Evolutionary conservation across 1,139 yeast species (phyloP).

Genomic region (Saccharomyces pastorianus): DNA sequence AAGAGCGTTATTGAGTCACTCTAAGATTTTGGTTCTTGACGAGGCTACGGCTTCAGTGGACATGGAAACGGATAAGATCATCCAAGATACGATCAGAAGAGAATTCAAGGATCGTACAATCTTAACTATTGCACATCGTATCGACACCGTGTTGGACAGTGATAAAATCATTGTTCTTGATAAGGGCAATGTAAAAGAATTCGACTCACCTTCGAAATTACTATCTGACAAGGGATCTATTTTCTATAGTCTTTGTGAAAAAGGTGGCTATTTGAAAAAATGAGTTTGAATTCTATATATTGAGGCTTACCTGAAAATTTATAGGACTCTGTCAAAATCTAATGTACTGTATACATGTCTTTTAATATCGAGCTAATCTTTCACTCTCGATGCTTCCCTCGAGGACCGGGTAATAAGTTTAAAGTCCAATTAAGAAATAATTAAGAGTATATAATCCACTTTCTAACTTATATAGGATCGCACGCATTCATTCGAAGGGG

Average conservation of each 20-base stretch:
- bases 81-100: slow-evolving; percentile 63
- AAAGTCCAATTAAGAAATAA: neutral
- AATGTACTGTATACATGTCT: too few relatives aligned
- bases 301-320: neutral
- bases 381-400: too few relatives aligned
- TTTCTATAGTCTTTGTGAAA: slow-evolving; percentile 45
- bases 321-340: neutral
- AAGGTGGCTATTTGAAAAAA: slow-evolving; percentile 36
- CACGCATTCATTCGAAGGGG: too few relatives aligned
- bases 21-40: slow-evolving; percentile 60
- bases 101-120: slow-evolving; percentile 62
- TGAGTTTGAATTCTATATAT: neutral
- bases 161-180: slow-evolving; percentile 67
- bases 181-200: slow-evolving; percentile 59
- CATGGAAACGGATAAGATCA: slow-evolving; percentile 64
- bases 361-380: too few relatives aligned
- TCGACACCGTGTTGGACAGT: slow-evolving; percentile 74
- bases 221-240: slow-evolving; percentile 38
- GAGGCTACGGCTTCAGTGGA: slow-evolving; percentile 88
- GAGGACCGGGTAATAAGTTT: neutral
- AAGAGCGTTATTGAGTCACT: slow-evolving; percentile 57
- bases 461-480: too few relatives aligned
- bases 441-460: too few relatives aligned
- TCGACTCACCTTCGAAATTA: slow-evolving; percentile 52
- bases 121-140: slow-evolving; percentile 73